Base-by-base conservation (phyloP, 2,329 filamentous ascomycete species). In the Fusarium sp. region DNA sequence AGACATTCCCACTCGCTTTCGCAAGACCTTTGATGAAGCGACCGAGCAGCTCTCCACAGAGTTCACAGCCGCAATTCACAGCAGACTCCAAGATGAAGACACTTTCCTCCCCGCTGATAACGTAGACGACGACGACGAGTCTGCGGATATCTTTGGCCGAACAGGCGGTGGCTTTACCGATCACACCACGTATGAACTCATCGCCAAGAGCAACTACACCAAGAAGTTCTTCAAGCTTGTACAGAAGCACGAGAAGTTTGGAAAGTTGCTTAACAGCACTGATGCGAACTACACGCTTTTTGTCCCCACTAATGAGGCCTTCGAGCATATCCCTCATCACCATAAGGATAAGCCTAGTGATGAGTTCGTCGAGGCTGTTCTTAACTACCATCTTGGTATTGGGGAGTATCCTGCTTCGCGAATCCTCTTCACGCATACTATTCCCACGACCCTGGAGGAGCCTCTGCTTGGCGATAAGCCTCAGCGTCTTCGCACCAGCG, bases 231-330 rank as follows among this genome's bases (percentile, higher is more conserved):
- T 92, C 34, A 89, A 92, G 79, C 85, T 95, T n/a, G 88, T 98
- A 75, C 87, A 92, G 70, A 87, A 94, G 69, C 91, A 93, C 79
- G 87, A 91, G 2, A 90, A 94, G 59, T 84, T 98, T 2, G 90
- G 96, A 41, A 82, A 92, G 61, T 81, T 91, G 8, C 88, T 98
- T 34, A 96, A 97, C 83, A 89, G 89, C 78, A 96, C 93, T 4
- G 83, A 88, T 41, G 85, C 89, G 28, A 95, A 96, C 81, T 90
- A 92, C 78, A 98, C 95, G 2, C 83, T 96, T 57, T 97, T 98
- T 78, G 93, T 93, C 5, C 95, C 95, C 0, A 90, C 89, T 3
- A 90, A 98, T 80, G 84, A 87, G 56, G 94, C 94, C 0, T 96
- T 98, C 76, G 89, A 92, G 70, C 84, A 88, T 74, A 82, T 90